phyloP scores from a whole-genome alignment of 495 filamentous ascomycete species.

The Xylaria intraflava region DNA sequence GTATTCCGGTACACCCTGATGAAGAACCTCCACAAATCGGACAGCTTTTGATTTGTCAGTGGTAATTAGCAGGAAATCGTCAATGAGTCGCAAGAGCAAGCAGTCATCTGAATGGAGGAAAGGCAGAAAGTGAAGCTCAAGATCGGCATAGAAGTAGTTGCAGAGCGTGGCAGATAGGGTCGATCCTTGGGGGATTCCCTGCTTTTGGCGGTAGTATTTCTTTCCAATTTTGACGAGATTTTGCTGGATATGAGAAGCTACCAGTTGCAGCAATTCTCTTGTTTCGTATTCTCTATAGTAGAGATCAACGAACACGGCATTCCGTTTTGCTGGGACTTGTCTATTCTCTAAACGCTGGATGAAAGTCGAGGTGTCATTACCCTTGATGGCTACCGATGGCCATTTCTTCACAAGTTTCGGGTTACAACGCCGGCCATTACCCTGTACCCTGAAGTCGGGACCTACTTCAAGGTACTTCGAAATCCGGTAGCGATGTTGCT shows the following conservation, averaged over 20 bases:
- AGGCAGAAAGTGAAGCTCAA: conserved; percentile 61
- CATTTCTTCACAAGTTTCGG: conserved; percentile 57
- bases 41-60: conserved; percentile 55
- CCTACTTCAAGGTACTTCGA: conserved; percentile 68
- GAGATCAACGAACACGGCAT: conserved; percentile 72
- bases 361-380: conserved; percentile 47
- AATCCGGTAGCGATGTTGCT: conserved; percentile 62
- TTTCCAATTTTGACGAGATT: conserved; percentile 89
- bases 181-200: conserved; percentile 90
- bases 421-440: conserved; percentile 11
- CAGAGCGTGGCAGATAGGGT: conserved; percentile 79
- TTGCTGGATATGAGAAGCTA: conserved; percentile 67
- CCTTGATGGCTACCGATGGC: conserved; percentile 51
- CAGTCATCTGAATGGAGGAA: conserved; percentile 57
- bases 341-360: conserved; percentile 46
- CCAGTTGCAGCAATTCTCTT: conserved; percentile 57
- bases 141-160: conserved; percentile 87
- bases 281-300: conserved; percentile 46
- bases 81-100: conserved; percentile 73
- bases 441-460: conserved; percentile 29
- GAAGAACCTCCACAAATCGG: conserved; percentile 71
- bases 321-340: conserved; percentile 41
- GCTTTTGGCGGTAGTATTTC: conserved; percentile 79
- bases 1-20: conserved; percentile 66
- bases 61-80: conserved; percentile 90